phyloP scores from a whole-genome alignment of 2,329 filamentous ascomycete genomes.

The Pseudogymnoascus sp. region DNA sequence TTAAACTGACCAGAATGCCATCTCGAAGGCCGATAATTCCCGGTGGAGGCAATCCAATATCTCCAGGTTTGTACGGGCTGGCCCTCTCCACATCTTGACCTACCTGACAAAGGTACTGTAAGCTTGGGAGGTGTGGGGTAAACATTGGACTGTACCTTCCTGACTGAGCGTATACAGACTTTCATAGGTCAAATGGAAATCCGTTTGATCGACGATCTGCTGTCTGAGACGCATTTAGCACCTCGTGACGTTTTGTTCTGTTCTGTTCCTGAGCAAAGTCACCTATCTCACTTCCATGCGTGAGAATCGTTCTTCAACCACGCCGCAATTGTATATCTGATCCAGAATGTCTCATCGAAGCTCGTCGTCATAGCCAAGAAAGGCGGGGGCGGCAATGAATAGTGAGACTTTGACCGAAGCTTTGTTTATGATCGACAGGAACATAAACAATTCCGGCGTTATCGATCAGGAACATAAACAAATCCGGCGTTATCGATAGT shows the following conservation, averaged over 20 bases:
- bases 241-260: not conserved
- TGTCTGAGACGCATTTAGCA: not conserved
- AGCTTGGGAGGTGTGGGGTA: not conserved
- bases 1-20: not conserved
- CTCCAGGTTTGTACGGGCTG: not conserved
- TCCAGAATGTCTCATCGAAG: not conserved
- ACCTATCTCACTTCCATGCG: constrained; percentile 1
- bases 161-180: not conserved
- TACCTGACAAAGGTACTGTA: not conserved
- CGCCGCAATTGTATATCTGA: not conserved
- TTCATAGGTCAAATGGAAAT: not conserved
- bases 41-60: not conserved
- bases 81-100: not conserved
- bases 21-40: not conserved
- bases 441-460: constrained; percentile 1
- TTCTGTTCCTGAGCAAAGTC: not conserved
- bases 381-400: not conserved
- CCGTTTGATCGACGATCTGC: not conserved
- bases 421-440: not conserved
- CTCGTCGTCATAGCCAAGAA: constrained; percentile 1
- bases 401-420: not conserved
- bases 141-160: not conserved
- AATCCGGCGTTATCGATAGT: not conserved
- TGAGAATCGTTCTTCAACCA: not conserved
- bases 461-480: not conserved